Evolutionary conservation across 371 early-diverging fungal genomes (phyloP), one percentile per base, ranked within the genome.

Genomic region (Sporodiniella umbellata): DNA sequence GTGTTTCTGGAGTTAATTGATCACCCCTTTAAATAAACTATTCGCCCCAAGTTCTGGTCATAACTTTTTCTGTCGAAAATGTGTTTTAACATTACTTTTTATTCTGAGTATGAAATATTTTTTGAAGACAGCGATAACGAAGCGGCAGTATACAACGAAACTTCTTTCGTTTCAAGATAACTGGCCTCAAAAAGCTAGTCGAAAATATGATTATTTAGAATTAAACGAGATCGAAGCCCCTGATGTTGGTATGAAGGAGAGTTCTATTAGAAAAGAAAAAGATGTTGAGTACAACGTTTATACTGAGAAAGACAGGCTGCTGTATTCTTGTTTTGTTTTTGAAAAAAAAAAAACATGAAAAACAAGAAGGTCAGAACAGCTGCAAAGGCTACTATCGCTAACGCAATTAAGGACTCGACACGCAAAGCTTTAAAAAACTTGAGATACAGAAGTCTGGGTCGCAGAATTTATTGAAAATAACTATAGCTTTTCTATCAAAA

Each of bases 191-290:
- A 22, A 40, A 40, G 42, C 42, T 40, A 23, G 42, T 40, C 21
- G 42, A 48, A 48, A 48, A 48, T 38, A 50, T 40, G 38, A 35
- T 48, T 48, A 48, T 48, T 48, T 15, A 24, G 48, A 48, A 17
- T 48, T 35, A 24, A 0, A 50, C 10, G 17, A 38, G 40, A 30
- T 18, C 40, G 50, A 40, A 22, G 50, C 30, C 17, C 30, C 26
- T 42, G 33, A 50, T 31, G 50, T 30, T 50, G n/a, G 1, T n/a
- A 40, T 31, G 18, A 42, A 40, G 12, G 42, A 51, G 31, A 19
- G 8, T 31, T 19, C 51, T 42, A 42, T 21, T 15, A 40, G 28
- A 8, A 43, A 51, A 15, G 48, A 47, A 15, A 47, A 37, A 21
- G 48, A 35, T 8, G 35, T 3, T 15, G 48, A 47, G 22, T 47